These are phyloP conservation scores for Sclerotiophoma versabilis DNA, from an alignment of 2,329 filamentous ascomycete genomes.

Conservation along the genomic window DNA sequence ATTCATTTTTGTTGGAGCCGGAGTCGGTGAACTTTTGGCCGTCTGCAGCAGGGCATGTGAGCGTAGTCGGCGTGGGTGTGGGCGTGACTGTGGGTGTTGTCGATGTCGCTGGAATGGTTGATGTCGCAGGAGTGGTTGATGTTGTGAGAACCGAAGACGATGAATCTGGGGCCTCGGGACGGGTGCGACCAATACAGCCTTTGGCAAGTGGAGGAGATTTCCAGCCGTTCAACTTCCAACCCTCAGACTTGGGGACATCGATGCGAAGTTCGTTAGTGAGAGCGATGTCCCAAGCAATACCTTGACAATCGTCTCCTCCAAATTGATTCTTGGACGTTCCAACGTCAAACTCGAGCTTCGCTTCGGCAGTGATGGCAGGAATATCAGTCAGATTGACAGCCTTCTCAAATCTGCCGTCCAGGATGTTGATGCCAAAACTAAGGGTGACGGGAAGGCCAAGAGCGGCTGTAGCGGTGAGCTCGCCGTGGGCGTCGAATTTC, in stretches of 20 bases:
- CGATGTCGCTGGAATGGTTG: not conserved
- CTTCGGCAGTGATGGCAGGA: constrained; percentile 13
- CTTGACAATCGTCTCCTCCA: constrained; percentile 10
- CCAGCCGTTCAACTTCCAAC: constrained; percentile 7
- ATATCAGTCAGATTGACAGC: constrained; percentile 13
- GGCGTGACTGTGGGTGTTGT: not conserved
- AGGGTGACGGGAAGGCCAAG: constrained; percentile 12
- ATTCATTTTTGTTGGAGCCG: constrained; percentile 3
- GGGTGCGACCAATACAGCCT: constrained; percentile 12
- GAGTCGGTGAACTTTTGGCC: constrained; percentile 8
- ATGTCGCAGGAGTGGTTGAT: no score
- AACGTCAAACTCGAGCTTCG: constrained; percentile 12
- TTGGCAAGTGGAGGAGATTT: constrained; percentile 9
- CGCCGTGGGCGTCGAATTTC: constrained; percentile 13
- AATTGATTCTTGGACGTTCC: constrained; percentile 12
- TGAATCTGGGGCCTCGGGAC: not conserved
- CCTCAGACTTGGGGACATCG: constrained; percentile 4
- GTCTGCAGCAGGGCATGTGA: constrained; percentile 1
- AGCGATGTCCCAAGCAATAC: constrained; percentile 14
- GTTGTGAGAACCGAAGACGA: not conserved
- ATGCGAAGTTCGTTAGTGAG: constrained; percentile 15
- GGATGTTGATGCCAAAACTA: constrained; percentile 11
- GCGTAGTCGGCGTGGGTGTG: constrained; percentile 1
- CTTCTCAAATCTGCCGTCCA: constrained; percentile 7
- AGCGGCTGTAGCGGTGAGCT: constrained; percentile 11